phyloP scores from a whole-genome alignment of 2,329 filamentous ascomycete species.

The Diaporthe nobilis region DNA sequence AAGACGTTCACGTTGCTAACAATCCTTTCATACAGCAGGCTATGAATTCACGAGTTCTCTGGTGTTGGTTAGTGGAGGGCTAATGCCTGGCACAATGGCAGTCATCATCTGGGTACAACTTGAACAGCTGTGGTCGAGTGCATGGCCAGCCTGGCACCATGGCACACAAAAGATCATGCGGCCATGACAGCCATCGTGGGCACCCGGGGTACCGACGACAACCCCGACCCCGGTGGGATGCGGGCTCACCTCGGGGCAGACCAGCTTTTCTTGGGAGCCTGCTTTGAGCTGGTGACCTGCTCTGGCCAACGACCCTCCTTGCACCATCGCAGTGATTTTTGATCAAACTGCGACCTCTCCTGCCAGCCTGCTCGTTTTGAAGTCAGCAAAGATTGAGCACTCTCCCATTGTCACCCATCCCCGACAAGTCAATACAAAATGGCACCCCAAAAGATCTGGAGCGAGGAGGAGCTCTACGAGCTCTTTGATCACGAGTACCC shows the following conservation, averaged over 20 bases:
- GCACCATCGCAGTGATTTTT: background rate
- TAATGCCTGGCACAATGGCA: background rate
- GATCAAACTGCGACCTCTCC: background rate
- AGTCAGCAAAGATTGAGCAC: background rate
- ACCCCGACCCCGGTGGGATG: slow-evolving; percentile 7
- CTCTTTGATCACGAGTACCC: too few species aligned
- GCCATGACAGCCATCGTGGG: background rate
- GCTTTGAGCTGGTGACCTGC: background rate
- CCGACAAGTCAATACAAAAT: background rate
- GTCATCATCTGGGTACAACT: background rate
- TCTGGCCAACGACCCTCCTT: too few species aligned
- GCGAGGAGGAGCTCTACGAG: background rate
- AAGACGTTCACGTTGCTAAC: background rate
- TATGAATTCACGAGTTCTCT: background rate
- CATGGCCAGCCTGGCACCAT: background rate
- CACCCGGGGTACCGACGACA: background rate
- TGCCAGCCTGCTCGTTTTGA: background rate
- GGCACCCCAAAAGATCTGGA: background rate
- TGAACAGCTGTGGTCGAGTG: background rate
- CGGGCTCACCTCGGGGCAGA: background rate
- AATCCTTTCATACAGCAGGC: background rate
- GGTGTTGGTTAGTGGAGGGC: background rate
- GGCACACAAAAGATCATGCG: background rate
- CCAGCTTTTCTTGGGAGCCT: too few species aligned
- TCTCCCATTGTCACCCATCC: background rate